Evolutionary conservation across 164 flowering plant species (phyloP), one percentile per base, ranked within the genome.

Genomic region (Annona cherimola): DNA sequence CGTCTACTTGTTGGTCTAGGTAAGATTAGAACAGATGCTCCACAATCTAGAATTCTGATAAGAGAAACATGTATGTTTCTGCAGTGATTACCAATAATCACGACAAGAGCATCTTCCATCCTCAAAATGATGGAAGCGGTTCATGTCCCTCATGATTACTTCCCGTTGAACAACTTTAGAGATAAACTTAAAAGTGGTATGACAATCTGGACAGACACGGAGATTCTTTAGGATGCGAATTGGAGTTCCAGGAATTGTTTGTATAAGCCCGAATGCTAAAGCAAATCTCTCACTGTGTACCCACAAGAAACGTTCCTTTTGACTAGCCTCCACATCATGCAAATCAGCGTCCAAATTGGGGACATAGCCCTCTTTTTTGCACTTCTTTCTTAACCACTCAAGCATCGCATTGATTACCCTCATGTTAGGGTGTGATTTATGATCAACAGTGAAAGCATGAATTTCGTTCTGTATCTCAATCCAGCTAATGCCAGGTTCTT

Each of bases 401-500:
- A 95, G 76, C 86, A 91, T 89, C 66, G 84, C 94, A 65, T 77
- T 75, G 42, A 92, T 90, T 42, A 87, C 59, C 75, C 86, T 85
- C 75, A 78, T 70, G 66, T 90, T 91, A 54, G 89, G 90, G 79
- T 91, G 98, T 62, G 89, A 85, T 63, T 81, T 69, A 69, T 90
- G 92, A n/a, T 93, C 93, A 14, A 87, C 94, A 16, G 76, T 66
- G 80, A 92, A 94, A 76, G 83, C 88, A 76, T 91, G 92, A 66
- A 87, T 86, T 9, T 50, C 78, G 1, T 90, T 91, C 76, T 86
- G 89, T 66, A 70, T 82, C 71, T 90, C 98, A 66, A 92, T 76
- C 99, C 99, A 94, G 82, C 97, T 94, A 57, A 90, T 76, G 12
- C 97, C 97, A 0, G 95, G 95, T 75, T 89, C 94, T 80, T 94